Evolutionary conservation across 805 yeast genomes (phyloP).

Genomic region (Ascoidea asiatica): DNA sequence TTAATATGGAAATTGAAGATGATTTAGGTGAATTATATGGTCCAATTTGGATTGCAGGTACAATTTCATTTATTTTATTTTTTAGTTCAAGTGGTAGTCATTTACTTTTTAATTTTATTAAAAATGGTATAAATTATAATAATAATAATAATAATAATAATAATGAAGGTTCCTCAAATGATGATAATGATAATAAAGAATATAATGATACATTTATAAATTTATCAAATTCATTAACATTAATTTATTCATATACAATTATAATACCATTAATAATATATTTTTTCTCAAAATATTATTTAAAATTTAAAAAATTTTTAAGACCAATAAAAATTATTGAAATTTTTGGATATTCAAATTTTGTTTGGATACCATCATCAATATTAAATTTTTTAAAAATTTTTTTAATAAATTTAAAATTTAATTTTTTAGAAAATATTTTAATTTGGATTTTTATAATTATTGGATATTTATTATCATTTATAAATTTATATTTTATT

Average conservation of each 20-base stretch:
- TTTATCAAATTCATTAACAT: conserved; percentile 44
- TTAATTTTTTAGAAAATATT: conserved; percentile 27
- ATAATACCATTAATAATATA: conserved; percentile 47
- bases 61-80: conserved; percentile 62
- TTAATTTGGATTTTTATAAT: conserved; percentile 54
- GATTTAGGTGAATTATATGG: conserved; percentile 67
- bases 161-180: too few relatives aligned
- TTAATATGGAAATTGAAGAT: conserved; percentile 24
- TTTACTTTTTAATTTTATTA: conserved; percentile 41
- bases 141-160: conserved; percentile 18
- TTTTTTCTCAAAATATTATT: conserved; percentile 33
- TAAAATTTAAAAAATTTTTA: conserved; percentile 34
- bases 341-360: conserved; percentile 74
- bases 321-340: conserved; percentile 51
- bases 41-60: conserved; percentile 81
- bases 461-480: conserved; percentile 48
- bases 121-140: conserved; percentile 18
- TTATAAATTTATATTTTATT: conserved; percentile 37
- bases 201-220: conserved; percentile 44
- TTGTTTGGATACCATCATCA: conserved; percentile 79
- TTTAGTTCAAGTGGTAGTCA: conserved; percentile 62
- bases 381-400: conserved; percentile 45
- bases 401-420: conserved; percentile 30
- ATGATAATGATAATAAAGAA: conserved; percentile 33
- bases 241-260: conserved; percentile 68